phyloP scores from a whole-genome alignment of 345 rosid genomes.

The Syzygium aromaticum region DNA sequence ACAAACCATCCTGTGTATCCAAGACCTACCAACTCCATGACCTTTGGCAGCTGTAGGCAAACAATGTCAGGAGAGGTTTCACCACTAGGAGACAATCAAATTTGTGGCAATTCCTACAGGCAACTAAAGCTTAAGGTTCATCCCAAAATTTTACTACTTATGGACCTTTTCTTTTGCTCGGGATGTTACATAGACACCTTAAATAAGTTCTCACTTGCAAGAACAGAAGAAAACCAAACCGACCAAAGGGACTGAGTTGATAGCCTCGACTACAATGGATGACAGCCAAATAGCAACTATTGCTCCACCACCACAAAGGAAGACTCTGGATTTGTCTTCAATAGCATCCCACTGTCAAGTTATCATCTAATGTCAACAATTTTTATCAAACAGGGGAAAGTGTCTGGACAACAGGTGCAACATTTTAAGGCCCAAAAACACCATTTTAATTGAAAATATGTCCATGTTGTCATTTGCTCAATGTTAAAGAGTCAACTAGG shows the following conservation, averaged over 20 bases:
- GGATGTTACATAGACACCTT: background rate
- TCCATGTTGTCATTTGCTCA: background rate
- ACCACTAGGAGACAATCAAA: background rate
- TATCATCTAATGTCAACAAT: background rate
- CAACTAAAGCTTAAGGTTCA: background rate
- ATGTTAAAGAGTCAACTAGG: background rate
- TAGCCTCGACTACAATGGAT: conserved; percentile 19
- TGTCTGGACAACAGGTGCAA: background rate
- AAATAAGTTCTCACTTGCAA: background rate
- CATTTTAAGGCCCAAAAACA: background rate
- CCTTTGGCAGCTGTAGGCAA: conserved; percentile 58
- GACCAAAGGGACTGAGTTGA: conserved; percentile 42
- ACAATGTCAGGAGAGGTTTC: background rate
- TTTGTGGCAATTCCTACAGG: background rate
- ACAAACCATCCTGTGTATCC: conserved; percentile 99
- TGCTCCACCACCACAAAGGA: conserved; percentile 34
- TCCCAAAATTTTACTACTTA: background rate
- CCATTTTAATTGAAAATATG: background rate
- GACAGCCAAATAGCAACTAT: conserved; percentile 32
- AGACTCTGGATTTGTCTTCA: conserved; percentile 27
- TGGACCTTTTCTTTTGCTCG: background rate
- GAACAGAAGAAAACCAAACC: background rate
- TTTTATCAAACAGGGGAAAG: background rate
- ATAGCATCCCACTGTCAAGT: conserved; percentile 48
- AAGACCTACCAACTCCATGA: conserved; percentile 84